A percentile compares a stretch with the other conserved stretches of the same genome.
These are phyloP conservation scores for Fusarium sacchari DNA, from an alignment of 2,329 filamentous ascomycete species.

Conservation along the genomic window DNA sequence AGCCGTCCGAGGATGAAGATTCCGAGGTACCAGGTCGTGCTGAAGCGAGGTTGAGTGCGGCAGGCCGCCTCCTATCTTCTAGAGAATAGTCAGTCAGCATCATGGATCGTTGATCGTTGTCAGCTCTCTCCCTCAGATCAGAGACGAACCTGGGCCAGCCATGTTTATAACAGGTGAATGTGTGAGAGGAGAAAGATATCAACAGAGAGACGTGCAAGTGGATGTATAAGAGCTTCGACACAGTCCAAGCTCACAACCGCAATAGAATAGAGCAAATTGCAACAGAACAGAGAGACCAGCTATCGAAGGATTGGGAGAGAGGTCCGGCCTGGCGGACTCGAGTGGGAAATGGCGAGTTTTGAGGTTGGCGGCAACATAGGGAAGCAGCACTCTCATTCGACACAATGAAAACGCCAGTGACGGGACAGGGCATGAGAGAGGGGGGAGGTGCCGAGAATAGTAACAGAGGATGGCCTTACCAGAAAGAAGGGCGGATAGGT, in stretches of 20 bases:
- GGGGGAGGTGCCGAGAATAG: constrained; percentile 40
- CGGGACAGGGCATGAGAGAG: constrained; percentile 43
- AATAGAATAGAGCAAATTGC: constrained; percentile 49
- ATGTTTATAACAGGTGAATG: constrained; percentile 44
- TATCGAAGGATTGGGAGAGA: constrained; percentile 58
- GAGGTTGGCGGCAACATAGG: constrained; percentile 50
- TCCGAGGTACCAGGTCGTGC: constrained; percentile 60
- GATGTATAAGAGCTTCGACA: constrained; percentile 40
- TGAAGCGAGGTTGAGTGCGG: constrained; percentile 64
- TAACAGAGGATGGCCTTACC: constrained; percentile 42
- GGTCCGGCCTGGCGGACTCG: constrained; percentile 47
- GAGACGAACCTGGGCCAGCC: constrained; percentile 54
- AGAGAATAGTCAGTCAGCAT: constrained; percentile 39
- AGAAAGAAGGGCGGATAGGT: constrained; percentile 36
- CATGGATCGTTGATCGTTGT: neutral
- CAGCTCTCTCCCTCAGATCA: neutral
- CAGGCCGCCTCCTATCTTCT: constrained; percentile 67
- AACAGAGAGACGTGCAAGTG: constrained; percentile 24
- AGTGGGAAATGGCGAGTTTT: constrained; percentile 62
- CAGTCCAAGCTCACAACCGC: constrained; percentile 40
- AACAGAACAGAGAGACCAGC: constrained; percentile 63
- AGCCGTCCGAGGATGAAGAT: constrained; percentile 64
- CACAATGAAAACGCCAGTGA: constrained; percentile 50
- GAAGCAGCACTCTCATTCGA: constrained; percentile 47
- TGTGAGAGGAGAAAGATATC: constrained; percentile 15